phyloP scores from a whole-genome alignment of 2,329 filamentous ascomycete species.

The Pseudogymnoascus sp. region DNA sequence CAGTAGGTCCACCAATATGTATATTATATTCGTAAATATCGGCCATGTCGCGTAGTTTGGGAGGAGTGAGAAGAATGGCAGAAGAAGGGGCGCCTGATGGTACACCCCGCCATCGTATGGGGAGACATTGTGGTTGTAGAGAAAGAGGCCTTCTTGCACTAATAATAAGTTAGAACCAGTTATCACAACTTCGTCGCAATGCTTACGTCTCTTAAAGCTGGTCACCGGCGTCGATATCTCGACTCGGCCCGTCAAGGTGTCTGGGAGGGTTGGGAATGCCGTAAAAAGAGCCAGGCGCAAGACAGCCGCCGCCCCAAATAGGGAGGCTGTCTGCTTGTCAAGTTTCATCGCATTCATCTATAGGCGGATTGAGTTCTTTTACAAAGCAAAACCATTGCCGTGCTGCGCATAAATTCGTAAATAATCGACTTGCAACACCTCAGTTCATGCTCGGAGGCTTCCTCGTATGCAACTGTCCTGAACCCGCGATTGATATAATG shows the following conservation, averaged over 20 bases:
- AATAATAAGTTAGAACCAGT: conserved; percentile 14
- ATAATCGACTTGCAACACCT: not conserved
- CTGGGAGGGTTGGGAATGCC: conserved; percentile 73
- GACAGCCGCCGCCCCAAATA: conserved; percentile 68
- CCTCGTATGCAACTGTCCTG: conserved; percentile 6
- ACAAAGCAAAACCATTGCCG: not conserved
- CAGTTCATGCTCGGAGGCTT: not conserved
- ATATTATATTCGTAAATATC: conserved; percentile 72
- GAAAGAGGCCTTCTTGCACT: conserved; percentile 95
- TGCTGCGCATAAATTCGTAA: not conserved
- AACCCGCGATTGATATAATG: not conserved
- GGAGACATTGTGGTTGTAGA: conserved; percentile 93
- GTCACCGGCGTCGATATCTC: conserved; percentile 96
- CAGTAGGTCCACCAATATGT: conserved; percentile 70
- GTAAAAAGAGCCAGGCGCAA: conserved; percentile 73
- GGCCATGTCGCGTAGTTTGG: conserved; percentile 56
- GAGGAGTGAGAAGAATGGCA: conserved; percentile 80
- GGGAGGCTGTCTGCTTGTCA: conserved; percentile 50
- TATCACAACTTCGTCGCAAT: not conserved
- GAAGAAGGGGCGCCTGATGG: conserved; percentile 71
- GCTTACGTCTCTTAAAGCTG: conserved; percentile 91
- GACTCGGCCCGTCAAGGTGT: conserved; percentile 80
- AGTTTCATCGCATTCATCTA: conserved; percentile 36
- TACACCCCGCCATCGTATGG: conserved; percentile 90
- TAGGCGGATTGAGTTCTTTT: conserved; percentile 10